Percentiles rank a stretch among this genome's conserved stretches.
phyloP scores from a whole-genome alignment of 495 filamentous ascomycete species.

The Glarea lozoyensis region DNA sequence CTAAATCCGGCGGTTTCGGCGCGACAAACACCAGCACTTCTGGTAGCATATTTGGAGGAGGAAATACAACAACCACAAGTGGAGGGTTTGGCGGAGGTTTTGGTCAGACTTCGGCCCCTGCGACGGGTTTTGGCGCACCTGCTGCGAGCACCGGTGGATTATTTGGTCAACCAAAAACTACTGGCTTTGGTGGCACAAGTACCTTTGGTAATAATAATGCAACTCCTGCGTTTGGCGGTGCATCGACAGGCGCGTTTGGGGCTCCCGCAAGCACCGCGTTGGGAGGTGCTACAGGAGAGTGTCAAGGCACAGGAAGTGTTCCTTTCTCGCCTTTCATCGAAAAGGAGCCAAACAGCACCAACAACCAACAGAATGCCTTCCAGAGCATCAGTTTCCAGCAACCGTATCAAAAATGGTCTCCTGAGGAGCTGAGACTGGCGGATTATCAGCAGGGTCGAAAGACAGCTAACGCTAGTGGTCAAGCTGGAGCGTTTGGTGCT shows the following conservation, averaged over 20 bases:
- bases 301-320: slow-evolving; percentile 60
- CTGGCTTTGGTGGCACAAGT: slow-evolving; percentile 33
- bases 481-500: slow-evolving; percentile 75
- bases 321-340: slow-evolving; percentile 71
- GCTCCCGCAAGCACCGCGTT: slow-evolving; percentile 28
- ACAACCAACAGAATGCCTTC: slow-evolving; percentile 57
- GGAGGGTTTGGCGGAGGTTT: slow-evolving; percentile 36
- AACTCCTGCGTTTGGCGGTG: slow-evolving; percentile 12
- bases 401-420: slow-evolving; percentile 79
- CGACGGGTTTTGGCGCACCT: slow-evolving; percentile 30
- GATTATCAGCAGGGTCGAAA: slow-evolving; percentile 86
- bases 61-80: slow-evolving; percentile 33
- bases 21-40: slow-evolving; percentile 22
- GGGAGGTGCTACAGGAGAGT: slow-evolving; percentile 33
- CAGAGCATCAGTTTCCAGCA: slow-evolving; percentile 84
- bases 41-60: slow-evolving; percentile 34
- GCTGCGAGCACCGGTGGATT: slow-evolving; percentile 32
- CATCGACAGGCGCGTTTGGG: slow-evolving; percentile 36
- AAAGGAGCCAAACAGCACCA: slow-evolving; percentile 56
- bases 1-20: slow-evolving; percentile 26
- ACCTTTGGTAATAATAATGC: slow-evolving; percentile 32
- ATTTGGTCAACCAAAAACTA: slow-evolving; percentile 36
- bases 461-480: slow-evolving; percentile 70
- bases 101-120: slow-evolving; percentile 18
- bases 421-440: slow-evolving; percentile 80